Conservation (phyloP, 441 rosid species). For the Melastoma candidum region DNA sequence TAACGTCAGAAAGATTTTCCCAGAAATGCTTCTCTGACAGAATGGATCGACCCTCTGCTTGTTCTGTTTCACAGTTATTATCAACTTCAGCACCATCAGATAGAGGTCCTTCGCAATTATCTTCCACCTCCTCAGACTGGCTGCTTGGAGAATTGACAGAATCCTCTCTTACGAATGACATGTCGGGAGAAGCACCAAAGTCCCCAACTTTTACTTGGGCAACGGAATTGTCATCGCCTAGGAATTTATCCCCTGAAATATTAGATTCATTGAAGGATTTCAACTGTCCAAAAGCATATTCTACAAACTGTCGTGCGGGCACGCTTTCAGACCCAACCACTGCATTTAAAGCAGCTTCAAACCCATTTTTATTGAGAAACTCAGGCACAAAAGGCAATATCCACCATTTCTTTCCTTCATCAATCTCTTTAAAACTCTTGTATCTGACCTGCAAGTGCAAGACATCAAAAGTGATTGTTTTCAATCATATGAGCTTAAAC, state of each 20-base stretch:
- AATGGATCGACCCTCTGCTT: slow-evolving; percentile 23
- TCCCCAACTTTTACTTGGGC: slow-evolving; percentile 20
- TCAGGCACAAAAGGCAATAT: slow-evolving; percentile 59
- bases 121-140: slow-evolving; percentile 14
- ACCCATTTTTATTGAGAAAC: slow-evolving; percentile 50
- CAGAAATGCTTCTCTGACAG: slow-evolving; percentile 49
- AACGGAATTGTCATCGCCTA: slow-evolving; percentile 18
- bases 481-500: too few species aligned
- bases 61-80: slow-evolving; percentile 19
- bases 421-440: slow-evolving; percentile 69
- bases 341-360: slow-evolving; percentile 53
- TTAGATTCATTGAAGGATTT: slow-evolving; percentile 59
- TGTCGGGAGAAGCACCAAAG: slow-evolving; percentile 18
- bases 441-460: slow-evolving; percentile 51
- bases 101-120: slow-evolving; percentile 15
- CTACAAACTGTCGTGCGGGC: slow-evolving; percentile 82
- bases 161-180: slow-evolving; percentile 22
- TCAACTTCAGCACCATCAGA: slow-evolving; percentile 17
- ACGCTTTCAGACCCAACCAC: slow-evolving; percentile 57
- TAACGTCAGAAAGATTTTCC: slow-evolving; percentile 50
- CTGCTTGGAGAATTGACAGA: slow-evolving; percentile 23
- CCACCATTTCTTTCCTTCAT: slow-evolving; percentile 82
- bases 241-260: slow-evolving; percentile 26
- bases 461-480: too few species aligned
- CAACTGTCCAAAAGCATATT: slow-evolving; percentile 79